Evolutionary conservation across 331 rosid species (phyloP), one percentile per base, ranked within the genome.

Genomic region (Spiraea crenata): DNA sequence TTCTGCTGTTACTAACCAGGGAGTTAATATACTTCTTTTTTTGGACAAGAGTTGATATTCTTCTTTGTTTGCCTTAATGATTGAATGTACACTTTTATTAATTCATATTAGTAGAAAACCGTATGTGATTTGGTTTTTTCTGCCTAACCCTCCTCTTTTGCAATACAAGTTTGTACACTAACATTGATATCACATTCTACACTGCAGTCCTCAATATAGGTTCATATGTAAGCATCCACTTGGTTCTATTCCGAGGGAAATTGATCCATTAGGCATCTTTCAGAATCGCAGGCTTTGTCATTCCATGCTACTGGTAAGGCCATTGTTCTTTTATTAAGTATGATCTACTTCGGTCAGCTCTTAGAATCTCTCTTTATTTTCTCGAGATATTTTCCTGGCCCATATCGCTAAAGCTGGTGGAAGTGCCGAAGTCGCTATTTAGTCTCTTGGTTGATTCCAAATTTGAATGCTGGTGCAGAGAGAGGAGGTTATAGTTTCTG

Each of bases 251-350:
- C 11, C 10, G 0, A 16, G 39, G 25, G 48, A 38, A 31, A n/a
- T 2, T 14, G 85, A 76, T 69, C 70, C 75, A 48, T 42, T 19
- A 0, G 72, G 70, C 41, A 47, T 72, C 61, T 41, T 19, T 67
- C 64, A 81, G 60, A n/a, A 39, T 62, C 78, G 60, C 49, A 49
- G 49, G 64, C 66, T 50, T 19, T 14, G 5, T 17, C 81, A 73
- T 76, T 38, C 57, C 2, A 5, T 72, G 41, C 42, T 6, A 31
- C 37, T 81, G 84, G 84, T 80, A 71, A 64, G 77, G 74, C 62
- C 57, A 19, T 38, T 76, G 55, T 46, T 6, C 48, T 6, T 42
- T 42, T 42, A 6, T 42, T 42, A 10, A 42, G 46, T 42, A 42
- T 42, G 46, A 42, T 42, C 46, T 42, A 42, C 7, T 42, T 42